These are phyloP conservation scores for Lasiodiplodia hormozganensis DNA, from an alignment of 2,329 filamentous ascomycete genomes.

Conservation along the genomic window DNA sequence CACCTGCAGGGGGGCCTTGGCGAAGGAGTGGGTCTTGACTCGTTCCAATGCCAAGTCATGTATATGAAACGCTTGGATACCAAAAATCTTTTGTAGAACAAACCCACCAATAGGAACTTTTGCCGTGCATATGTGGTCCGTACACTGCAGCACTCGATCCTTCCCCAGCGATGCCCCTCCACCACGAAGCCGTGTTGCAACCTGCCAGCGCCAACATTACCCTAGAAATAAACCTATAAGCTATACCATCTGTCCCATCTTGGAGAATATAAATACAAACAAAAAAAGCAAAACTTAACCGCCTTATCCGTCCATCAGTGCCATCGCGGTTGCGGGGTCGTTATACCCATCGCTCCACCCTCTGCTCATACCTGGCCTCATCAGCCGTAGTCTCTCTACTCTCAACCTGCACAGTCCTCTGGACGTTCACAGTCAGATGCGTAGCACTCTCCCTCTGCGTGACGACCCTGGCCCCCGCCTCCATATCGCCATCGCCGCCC, in stretches of 20 bases:
- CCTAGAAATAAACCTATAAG: too few species aligned
- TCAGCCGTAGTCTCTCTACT: neutral
- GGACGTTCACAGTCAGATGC: neutral
- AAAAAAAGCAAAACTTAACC: neutral
- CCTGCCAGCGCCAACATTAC: too few species aligned
- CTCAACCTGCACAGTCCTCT: neutral
- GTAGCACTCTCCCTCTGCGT: neutral
- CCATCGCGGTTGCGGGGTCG: neutral
- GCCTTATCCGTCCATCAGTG: neutral
- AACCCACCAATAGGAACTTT: neutral
- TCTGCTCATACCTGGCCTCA: neutral
- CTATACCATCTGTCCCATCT: neutral
- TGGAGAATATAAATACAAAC: neutral
- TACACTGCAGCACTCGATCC: too few species aligned
- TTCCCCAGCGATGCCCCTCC: too few species aligned
- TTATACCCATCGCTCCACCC: conserved; percentile 4
- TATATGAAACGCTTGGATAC: neutral
- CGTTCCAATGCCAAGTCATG: neutral
- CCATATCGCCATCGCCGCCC: neutral
- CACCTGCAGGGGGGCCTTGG: neutral
- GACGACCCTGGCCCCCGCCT: neutral
- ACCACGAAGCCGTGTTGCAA: too few species aligned
- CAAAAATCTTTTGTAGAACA: neutral
- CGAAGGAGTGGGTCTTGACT: neutral
- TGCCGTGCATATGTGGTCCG: neutral